A percentile compares a stretch with the other conserved stretches of the same genome.
These are phyloP conservation scores for Moricandia moricandioides DNA, from an alignment of 345 rosid genomes.

Conservation along the genomic window DNA sequence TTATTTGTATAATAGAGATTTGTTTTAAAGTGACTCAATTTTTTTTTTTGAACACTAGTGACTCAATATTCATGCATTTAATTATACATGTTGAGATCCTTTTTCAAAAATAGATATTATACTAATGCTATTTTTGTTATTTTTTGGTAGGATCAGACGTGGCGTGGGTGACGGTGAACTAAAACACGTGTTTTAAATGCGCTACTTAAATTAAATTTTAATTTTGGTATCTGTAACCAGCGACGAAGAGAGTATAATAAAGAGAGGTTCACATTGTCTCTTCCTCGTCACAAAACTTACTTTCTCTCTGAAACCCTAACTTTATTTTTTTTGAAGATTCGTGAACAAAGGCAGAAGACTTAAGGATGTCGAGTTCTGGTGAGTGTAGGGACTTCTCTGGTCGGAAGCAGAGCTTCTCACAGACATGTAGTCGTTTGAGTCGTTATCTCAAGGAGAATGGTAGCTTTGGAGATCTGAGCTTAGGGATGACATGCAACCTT, in stretches of 20 bases:
- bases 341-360: background rate
- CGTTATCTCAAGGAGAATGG: conserved; percentile 77
- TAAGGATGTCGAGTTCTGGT: conserved; percentile 48
- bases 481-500: conserved; percentile 55
- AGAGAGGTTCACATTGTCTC: conserved; percentile 24
- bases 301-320: background rate
- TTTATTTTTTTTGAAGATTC: too few relatives aligned
- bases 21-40: too few relatives aligned
- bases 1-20: too few relatives aligned
- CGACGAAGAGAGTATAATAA: background rate
- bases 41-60: too few relatives aligned
- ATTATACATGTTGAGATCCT: too few relatives aligned
- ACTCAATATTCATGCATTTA: too few relatives aligned
- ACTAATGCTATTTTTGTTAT: background rate
- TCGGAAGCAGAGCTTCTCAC: conserved; percentile 51
- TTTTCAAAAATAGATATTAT: too few relatives aligned
- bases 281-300: conserved; percentile 21
- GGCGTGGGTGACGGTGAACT: background rate
- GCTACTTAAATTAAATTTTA: background rate
- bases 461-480: conserved; percentile 62
- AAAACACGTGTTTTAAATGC: conserved; percentile 33
- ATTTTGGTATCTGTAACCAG: background rate
- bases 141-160: background rate
- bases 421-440: conserved; percentile 66
- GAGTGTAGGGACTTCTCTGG: conserved; percentile 41